A percentile compares a stretch with the other conserved stretches of the same genome.
phyloP scores from a whole-genome alignment of 352 stramenopile species.

The Phytopythium chamaehyphon region DNA sequence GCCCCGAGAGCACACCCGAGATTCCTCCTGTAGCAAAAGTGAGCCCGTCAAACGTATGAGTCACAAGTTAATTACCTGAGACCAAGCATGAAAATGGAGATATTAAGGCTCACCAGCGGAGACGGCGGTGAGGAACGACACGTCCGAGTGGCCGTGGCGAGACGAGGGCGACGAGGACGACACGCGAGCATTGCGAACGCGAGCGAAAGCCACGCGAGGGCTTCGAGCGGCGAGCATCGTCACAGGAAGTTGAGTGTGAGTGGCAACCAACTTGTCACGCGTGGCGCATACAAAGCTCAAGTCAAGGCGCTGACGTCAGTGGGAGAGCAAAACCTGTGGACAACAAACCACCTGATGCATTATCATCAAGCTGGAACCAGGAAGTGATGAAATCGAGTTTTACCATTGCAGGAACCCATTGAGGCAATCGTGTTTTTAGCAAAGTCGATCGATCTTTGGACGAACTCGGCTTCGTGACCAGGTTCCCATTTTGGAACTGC shows the following conservation, averaged over 20 bases:
- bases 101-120: conserved; percentile 20
- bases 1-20: conserved; percentile 16
- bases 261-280: background rate
- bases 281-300: conserved; percentile 1
- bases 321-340: background rate
- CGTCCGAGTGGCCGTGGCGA: conserved; percentile 19
- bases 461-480: too few relatives aligned
- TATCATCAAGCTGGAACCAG: background rate
- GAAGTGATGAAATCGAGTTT: too few relatives aligned
- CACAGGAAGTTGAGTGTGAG: background rate
- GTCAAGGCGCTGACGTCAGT: background rate
- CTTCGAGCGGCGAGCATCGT: too few relatives aligned
- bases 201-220: conserved; percentile 22
- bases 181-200: too few relatives aligned
- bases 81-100: background rate
- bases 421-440: too few relatives aligned
- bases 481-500: too few relatives aligned
- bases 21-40: conserved; percentile 9
- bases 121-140: conserved; percentile 45
- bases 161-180: too few relatives aligned
- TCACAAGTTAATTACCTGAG: too few relatives aligned
- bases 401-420: too few relatives aligned
- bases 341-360: background rate
- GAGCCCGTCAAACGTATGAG: too few relatives aligned
- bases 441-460: too few relatives aligned